Evolutionary conservation across 306 rosid genomes (phyloP).

Genomic region (Corylus heterophylla): DNA sequence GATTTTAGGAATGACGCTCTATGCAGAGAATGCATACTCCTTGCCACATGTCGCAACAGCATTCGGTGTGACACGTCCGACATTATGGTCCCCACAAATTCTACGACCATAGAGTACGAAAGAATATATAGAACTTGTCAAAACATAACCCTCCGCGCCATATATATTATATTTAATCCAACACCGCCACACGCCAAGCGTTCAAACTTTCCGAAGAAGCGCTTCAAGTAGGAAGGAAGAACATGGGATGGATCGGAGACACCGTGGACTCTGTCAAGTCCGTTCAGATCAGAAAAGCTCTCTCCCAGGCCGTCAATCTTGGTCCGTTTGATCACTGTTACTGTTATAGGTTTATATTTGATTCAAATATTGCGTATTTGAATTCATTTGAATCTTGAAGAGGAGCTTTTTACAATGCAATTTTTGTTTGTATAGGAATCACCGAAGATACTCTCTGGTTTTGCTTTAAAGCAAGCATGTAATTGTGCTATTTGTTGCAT

Average conservation of each 20-base stretch:
- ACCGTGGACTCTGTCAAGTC: constrained; percentile 54
- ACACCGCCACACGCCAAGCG: too few relatives aligned
- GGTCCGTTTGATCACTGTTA: constrained; percentile 34
- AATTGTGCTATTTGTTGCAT: too few relatives aligned
- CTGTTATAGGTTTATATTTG: neutral
- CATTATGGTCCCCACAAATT: too few relatives aligned
- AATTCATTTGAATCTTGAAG: neutral
- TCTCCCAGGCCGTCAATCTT: constrained; percentile 51
- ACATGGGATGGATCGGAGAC: constrained; percentile 63
- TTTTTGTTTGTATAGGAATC: neutral
- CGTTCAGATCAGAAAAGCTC: constrained; percentile 49
- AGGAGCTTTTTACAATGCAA: neutral
- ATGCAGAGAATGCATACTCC: too few relatives aligned
- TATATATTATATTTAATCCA: too few relatives aligned
- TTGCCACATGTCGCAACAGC: constrained; percentile 19
- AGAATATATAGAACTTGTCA: too few relatives aligned
- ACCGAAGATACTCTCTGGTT: too few relatives aligned
- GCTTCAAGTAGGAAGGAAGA: neutral
- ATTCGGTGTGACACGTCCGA: constrained; percentile 24
- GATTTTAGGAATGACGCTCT: too few relatives aligned
- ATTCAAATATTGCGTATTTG: neutral
- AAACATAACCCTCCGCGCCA: too few relatives aligned
- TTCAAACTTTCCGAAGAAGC: neutral
- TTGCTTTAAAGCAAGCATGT: neutral
- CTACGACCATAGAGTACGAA: neutral